Percentiles rank a stretch among this genome's conserved stretches.
These are phyloP conservation scores for Daphne laureola DNA, from an alignment of 441 rosid genomes.

Conservation along the genomic window DNA sequence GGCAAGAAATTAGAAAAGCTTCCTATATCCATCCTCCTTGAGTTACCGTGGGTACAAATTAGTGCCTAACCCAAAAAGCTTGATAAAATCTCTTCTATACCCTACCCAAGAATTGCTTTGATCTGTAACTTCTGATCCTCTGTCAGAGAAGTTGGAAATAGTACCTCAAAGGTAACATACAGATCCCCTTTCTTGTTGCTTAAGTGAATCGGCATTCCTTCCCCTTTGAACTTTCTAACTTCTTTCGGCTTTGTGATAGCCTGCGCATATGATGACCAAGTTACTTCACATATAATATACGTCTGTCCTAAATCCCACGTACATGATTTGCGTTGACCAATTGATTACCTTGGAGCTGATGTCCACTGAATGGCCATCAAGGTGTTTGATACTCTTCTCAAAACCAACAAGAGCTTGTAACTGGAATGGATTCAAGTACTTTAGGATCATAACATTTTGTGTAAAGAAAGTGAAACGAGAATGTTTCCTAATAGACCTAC, in stretches of 20 bases:
- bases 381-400: slow-evolving; percentile 79
- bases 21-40: slow-evolving; percentile 21
- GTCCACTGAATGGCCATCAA: slow-evolving; percentile 83
- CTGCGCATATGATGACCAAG: slow-evolving; percentile 27
- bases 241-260: slow-evolving; percentile 87
- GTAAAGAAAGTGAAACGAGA: background rate
- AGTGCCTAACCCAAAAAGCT: slow-evolving; percentile 15
- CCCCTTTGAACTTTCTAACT: slow-evolving; percentile 85
- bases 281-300: background rate
- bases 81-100: slow-evolving; percentile 3
- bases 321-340: too few species aligned
- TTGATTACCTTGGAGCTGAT: slow-evolving; percentile 66
- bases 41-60: slow-evolving; percentile 25
- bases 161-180: slow-evolving; percentile 74
- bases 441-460: slow-evolving; percentile 1
- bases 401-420: slow-evolving; percentile 96
- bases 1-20: slow-evolving; percentile 9
- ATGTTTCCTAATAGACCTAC: slow-evolving; percentile 24
- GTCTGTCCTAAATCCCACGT: background rate
- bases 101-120: slow-evolving; percentile 61
- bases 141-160: slow-evolving; percentile 74
- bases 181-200: slow-evolving; percentile 87
- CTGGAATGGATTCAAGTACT: slow-evolving; percentile 22
- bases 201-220: slow-evolving; percentile 87
- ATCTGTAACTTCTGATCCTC: slow-evolving; percentile 83